Conservation (phyloP, 192 early-diverging fungal genomes). For the Umbelopsis isabellina region DNA sequence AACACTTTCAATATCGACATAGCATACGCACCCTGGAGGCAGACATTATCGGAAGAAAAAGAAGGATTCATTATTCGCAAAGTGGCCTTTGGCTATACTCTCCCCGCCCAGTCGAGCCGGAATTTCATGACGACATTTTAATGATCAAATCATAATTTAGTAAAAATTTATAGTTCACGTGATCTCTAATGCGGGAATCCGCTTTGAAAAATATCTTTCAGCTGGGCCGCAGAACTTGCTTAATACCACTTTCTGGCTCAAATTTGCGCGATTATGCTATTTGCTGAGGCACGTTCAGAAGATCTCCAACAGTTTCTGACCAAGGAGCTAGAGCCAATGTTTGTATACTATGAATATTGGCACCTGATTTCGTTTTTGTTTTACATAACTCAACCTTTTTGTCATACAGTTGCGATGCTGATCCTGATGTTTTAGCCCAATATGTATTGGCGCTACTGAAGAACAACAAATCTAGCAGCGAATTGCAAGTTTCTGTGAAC, state of each 20-base stretch:
- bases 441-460: slow-evolving; percentile 81
- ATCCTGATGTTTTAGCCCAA: slow-evolving; percentile 76
- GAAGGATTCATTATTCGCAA: neutral
- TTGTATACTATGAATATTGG: neutral
- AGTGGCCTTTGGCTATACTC: neutral
- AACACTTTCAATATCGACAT: neutral
- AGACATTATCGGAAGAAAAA: slow-evolving; percentile 18
- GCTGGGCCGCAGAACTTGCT: slow-evolving; percentile 6
- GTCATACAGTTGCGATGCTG: slow-evolving; percentile 58
- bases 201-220: neutral
- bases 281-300: slow-evolving; percentile 14
- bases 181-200: neutral
- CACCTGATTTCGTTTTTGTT: too few relatives aligned
- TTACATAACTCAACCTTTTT: neutral
- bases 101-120: neutral
- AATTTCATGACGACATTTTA: slow-evolving; percentile 11
- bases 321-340: slow-evolving; percentile 8
- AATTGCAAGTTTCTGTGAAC: slow-evolving; percentile 57
- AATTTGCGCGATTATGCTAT: slow-evolving; percentile 5
- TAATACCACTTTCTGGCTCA: neutral
- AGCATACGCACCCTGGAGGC: slow-evolving; percentile 2
- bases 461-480: slow-evolving; percentile 61
- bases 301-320: slow-evolving; percentile 16
- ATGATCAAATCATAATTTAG: neutral
- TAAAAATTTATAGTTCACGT: neutral